Evolutionary conservation across 73 alveolate genomes (phyloP).

Genomic region (Paramecium sexaurelia): DNA sequence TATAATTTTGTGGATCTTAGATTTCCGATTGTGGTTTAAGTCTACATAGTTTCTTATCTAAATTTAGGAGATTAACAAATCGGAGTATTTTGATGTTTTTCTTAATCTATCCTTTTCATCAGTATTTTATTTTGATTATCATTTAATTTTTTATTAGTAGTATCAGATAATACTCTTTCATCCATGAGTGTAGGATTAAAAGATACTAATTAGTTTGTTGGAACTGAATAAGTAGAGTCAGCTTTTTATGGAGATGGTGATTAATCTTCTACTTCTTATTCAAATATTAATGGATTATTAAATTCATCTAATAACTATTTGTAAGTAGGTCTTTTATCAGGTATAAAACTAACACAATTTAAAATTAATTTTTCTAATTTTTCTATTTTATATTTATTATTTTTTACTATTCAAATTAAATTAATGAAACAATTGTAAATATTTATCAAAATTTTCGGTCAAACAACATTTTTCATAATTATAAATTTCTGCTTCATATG

Average conservation of each 20-base stretch:
- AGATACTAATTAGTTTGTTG: not conserved
- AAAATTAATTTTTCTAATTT: not conserved
- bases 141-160: not conserved
- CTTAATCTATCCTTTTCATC: not conserved
- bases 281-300: not conserved
- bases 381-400: not conserved
- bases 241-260: not conserved
- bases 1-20: not conserved
- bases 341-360: not conserved
- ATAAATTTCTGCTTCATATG: not conserved
- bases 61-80: not conserved
- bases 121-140: not conserved
- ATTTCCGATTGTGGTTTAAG: not conserved
- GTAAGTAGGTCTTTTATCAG: constrained; percentile 16
- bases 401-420: not conserved
- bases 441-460: not conserved
- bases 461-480: not conserved
- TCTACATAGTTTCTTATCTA: not conserved
- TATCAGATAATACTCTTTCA: not conserved
- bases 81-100: not conserved
- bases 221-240: not conserved
- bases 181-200: constrained; percentile 29
- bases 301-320: not conserved
- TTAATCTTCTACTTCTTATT: not conserved
- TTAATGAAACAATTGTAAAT: not conserved